Evolutionary conservation across 495 filamentous ascomycete species (phyloP).

Genomic region (Talaromyces thailandensis): DNA sequence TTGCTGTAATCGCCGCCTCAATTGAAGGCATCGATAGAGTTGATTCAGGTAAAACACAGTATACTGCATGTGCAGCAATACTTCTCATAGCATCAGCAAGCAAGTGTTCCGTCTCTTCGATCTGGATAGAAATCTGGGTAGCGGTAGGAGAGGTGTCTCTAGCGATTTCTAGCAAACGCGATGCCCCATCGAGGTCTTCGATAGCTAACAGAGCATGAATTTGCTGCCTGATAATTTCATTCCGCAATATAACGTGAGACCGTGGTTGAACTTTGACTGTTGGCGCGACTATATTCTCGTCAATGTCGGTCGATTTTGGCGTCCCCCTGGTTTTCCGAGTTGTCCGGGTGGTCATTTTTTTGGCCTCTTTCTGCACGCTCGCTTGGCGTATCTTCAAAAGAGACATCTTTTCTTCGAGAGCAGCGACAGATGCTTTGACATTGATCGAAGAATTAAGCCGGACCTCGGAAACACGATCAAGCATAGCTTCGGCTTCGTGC

Average conservation of each 20-base stretch:
- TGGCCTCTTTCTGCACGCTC: constrained; percentile 13
- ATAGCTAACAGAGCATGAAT: constrained; percentile 38
- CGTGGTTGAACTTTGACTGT: constrained; percentile 12
- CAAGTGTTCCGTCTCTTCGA: constrained; percentile 41
- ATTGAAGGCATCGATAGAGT: constrained; percentile 76
- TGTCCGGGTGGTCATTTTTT: constrained; percentile 17
- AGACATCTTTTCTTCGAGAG: constrained; percentile 31
- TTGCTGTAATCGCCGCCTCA: constrained; percentile 4
- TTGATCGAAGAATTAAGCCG: background rate
- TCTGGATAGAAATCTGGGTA: constrained; percentile 31
- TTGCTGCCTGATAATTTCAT: constrained; percentile 55
- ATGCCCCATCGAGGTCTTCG: constrained; percentile 31
- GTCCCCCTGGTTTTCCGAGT: constrained; percentile 30
- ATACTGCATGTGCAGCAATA: constrained; percentile 72
- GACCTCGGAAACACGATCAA: constrained; percentile 9
- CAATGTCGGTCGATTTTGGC: constrained; percentile 8
- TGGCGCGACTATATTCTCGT: background rate
- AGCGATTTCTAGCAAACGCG: constrained; percentile 21
- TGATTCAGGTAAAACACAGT: constrained; percentile 83
- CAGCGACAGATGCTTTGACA: constrained; percentile 1
- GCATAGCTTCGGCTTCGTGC: constrained; percentile 31
- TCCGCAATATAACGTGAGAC: constrained; percentile 48
- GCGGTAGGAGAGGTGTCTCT: constrained; percentile 26
- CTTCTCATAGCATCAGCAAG: constrained; percentile 49
- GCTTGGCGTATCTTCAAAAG: constrained; percentile 22